Evolutionary conservation across 73 alveolate species (phyloP).

Genomic region (Halteria grandinella): DNA sequence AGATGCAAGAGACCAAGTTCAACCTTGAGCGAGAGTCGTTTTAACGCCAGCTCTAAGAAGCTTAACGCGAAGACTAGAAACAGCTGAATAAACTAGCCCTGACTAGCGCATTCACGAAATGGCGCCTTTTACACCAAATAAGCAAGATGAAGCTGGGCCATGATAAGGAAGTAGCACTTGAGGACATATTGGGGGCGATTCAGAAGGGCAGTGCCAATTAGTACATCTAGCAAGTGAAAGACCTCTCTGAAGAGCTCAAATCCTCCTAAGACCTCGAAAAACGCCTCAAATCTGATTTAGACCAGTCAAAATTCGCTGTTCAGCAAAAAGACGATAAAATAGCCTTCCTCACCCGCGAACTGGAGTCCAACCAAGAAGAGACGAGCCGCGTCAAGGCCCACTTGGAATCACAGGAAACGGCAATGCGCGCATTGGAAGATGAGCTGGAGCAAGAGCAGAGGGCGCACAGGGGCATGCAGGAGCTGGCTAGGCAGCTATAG

Average conservation of each 20-base stretch:
- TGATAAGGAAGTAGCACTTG: conserved; percentile 10
- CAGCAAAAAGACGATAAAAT: conserved; percentile 19
- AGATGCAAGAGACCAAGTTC: conserved; percentile 6
- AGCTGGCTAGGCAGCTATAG: background rate
- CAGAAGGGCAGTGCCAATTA: conserved; percentile 3
- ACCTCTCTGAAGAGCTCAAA: background rate
- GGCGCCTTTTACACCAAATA: conserved; percentile 29
- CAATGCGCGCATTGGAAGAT: conserved; percentile 5
- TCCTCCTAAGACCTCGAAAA: background rate
- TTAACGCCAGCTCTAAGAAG: background rate
- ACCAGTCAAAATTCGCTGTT: background rate
- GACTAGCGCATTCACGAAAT: conserved; percentile 45
- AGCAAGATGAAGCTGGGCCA: conserved; percentile 8
- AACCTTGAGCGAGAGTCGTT: conserved; percentile 19
- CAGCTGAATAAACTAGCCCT: background rate
- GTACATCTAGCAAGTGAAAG: background rate
- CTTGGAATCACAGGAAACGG: background rate
- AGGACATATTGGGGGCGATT: background rate
- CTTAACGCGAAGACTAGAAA: conserved; percentile 10
- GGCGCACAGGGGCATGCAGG: background rate
- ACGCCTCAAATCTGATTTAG: background rate
- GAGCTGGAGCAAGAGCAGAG: conserved; percentile 7
- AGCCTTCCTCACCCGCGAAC: conserved; percentile 1
- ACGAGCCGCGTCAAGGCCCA: background rate
- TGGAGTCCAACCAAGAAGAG: conserved; percentile 3